A percentile compares a stretch with the other conserved stretches of the same genome.
Evolutionary conservation across 1,284 basidiomycete genomes (phyloP).

Genomic region (Marasmius tenuissimus): DNA sequence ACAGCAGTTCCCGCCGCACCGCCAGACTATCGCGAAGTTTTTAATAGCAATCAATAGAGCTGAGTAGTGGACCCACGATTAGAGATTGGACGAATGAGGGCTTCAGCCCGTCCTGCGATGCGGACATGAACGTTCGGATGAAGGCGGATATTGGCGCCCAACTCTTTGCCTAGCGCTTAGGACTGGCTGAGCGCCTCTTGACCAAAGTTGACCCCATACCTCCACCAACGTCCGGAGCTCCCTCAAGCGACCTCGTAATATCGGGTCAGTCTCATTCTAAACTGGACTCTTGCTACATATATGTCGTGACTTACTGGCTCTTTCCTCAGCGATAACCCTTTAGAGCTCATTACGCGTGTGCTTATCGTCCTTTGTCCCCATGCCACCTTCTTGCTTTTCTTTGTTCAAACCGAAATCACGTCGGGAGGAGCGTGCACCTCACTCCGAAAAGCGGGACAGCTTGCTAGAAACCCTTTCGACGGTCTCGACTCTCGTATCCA

Average conservation of each 20-base stretch:
- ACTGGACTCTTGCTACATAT: no score
- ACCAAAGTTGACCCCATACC: no score
- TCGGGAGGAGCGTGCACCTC: not conserved
- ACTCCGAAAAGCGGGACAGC: not conserved
- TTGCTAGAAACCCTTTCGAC: not conserved
- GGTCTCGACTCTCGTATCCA: not conserved
- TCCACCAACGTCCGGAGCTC: no score
- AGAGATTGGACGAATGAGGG: conserved; percentile 43
- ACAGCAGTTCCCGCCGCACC: conserved; percentile 87
- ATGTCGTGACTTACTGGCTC: no score
- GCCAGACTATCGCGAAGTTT: conserved; percentile 63
- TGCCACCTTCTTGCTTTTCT: not conserved
- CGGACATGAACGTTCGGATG: conserved; percentile 1
- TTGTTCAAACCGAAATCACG: not conserved
- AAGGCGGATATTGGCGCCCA: conserved; percentile 11
- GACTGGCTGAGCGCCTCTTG: not conserved
- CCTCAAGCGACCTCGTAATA: no score
- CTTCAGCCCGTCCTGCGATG: conserved; percentile 10
- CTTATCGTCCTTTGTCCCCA: not conserved
- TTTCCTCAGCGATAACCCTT: no score
- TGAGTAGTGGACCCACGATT: conserved; percentile 25
- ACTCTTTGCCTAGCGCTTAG: conserved; percentile 8
- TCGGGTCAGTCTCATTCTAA: no score
- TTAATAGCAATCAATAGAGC: conserved; percentile 3
- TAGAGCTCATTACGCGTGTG: no score